Evolutionary conservation across 768 basidiomycete species (phyloP), one percentile per base, ranked within the genome.

Genomic region (Phaffia tasmanica): DNA sequence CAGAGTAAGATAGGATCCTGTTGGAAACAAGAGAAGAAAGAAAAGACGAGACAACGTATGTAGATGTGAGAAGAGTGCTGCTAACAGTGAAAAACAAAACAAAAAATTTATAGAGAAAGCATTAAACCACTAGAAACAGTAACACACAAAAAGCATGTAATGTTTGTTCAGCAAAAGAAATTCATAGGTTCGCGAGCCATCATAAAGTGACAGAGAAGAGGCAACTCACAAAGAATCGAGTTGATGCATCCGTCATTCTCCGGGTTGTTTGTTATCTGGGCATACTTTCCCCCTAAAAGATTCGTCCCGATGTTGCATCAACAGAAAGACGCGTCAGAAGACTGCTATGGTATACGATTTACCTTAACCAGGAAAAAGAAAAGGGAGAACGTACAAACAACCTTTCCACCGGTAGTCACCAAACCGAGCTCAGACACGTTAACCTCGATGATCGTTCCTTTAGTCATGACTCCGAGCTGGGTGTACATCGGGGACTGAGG

Each of bases 351-450:
- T 11, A 42, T 42, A 4, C 35, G 35, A 42, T 42, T 11, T 11
- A 42, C 35, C 11, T 42, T 4, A 5, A 11, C 4, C 35, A 42
- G 11, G 35, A 42, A 42, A 42, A 4, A 42, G 11, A 42, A 4
- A 42, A 42, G 16, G 56, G 56, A 16, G 25, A 57, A 57, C 27
- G 53, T 65, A 71, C 70, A 62, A 51, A 62, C 78, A 29, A 80
- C 80, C 75, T 97, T 97, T 70, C 94, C 94, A 61, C 94, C 92
- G 2, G 94, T 86, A 16, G 94, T 97, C 48, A 98, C 94, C 83
- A 97, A 86, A 63, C 94, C 94, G 70, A 98, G 80, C 76, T 98
- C 94, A 51, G 92, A 94, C n/a, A 95, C 91, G 73, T 99, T 98
- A 72, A 98, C 94, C 76, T 99, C 95, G 48, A 99, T 86, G 71